Conservation (phyloP, 345 rosid species). For the Adansonia digitata region DNA sequence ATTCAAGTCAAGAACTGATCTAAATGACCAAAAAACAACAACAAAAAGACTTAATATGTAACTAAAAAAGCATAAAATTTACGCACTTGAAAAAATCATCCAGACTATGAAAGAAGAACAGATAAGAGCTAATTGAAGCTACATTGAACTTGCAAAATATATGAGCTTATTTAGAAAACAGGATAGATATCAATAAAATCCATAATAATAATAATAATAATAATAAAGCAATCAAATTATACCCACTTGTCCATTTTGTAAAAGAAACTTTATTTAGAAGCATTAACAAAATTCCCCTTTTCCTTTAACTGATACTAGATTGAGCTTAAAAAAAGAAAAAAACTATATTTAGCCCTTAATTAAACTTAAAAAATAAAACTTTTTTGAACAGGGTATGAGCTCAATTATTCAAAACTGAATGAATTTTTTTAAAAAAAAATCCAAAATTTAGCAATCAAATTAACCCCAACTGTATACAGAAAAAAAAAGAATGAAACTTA, state of each 20-base stretch:
- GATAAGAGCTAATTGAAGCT: neutral
- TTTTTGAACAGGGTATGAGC: neutral
- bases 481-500: neutral
- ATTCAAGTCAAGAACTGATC: slow-evolving; percentile 3
- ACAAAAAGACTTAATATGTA: neutral
- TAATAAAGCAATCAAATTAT: neutral
- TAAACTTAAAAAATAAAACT: neutral
- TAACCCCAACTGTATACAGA: too few relatives aligned
- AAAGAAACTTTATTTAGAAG: neutral
- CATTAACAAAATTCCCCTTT: neutral
- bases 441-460: neutral
- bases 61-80: neutral
- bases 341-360: neutral
- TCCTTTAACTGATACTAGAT: neutral
- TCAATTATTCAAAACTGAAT: neutral
- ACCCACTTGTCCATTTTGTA: neutral
- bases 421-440: neutral
- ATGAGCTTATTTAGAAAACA: neutral
- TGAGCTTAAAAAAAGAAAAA: neutral
- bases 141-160: neutral
- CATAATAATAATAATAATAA: too few relatives aligned
- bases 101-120: neutral
- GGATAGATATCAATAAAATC: neutral
- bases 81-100: neutral
- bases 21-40: too few relatives aligned